A percentile compares a stretch with the other conserved stretches of the same genome.
Conservation (phyloP, 805 yeast genomes). For the Priceomyces melissophilus region DNA sequence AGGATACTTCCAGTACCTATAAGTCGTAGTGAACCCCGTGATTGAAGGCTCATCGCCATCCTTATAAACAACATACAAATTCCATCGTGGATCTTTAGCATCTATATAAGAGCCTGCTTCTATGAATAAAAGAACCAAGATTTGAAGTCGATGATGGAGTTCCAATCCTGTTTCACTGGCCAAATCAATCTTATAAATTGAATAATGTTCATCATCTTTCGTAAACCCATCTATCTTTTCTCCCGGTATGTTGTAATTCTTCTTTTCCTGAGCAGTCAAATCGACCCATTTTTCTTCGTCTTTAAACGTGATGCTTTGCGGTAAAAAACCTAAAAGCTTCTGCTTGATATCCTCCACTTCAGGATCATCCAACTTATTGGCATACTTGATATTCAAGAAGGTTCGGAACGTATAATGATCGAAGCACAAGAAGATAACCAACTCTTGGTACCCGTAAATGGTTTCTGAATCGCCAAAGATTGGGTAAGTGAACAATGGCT, state of each 20-base stretch:
- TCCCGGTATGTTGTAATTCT: slow-evolving; percentile 42
- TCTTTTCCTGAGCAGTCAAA: slow-evolving; percentile 46
- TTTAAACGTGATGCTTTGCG: slow-evolving; percentile 55
- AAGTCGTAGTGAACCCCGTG: slow-evolving; percentile 79
- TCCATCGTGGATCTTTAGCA: slow-evolving; percentile 74
- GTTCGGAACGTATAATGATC: slow-evolving; percentile 76
- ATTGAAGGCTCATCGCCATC: slow-evolving; percentile 38
- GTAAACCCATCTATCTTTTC: slow-evolving; percentile 24
- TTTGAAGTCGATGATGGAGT: slow-evolving; percentile 68
- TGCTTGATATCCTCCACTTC: slow-evolving; percentile 59
- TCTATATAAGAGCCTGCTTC: slow-evolving; percentile 94
- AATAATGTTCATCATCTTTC: slow-evolving; percentile 40
- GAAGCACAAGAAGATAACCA: slow-evolving; percentile 63
- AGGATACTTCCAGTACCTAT: slow-evolving; percentile 76
- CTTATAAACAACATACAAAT: slow-evolving; percentile 54
- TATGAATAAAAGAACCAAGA: slow-evolving; percentile 77
- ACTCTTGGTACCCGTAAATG: slow-evolving; percentile 76
- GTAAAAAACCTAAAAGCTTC: slow-evolving; percentile 56
- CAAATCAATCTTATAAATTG: slow-evolving; percentile 50
- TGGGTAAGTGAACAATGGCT: slow-evolving; percentile 86
- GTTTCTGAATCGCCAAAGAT: slow-evolving; percentile 90
- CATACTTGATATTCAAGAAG: slow-evolving; percentile 57
- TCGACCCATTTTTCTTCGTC: slow-evolving; percentile 71
- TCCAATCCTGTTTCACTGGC: slow-evolving; percentile 41
- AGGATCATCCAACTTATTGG: slow-evolving; percentile 48